phyloP scores from a whole-genome alignment of 345 rosid species.

The Fremontodendron californicum region DNA sequence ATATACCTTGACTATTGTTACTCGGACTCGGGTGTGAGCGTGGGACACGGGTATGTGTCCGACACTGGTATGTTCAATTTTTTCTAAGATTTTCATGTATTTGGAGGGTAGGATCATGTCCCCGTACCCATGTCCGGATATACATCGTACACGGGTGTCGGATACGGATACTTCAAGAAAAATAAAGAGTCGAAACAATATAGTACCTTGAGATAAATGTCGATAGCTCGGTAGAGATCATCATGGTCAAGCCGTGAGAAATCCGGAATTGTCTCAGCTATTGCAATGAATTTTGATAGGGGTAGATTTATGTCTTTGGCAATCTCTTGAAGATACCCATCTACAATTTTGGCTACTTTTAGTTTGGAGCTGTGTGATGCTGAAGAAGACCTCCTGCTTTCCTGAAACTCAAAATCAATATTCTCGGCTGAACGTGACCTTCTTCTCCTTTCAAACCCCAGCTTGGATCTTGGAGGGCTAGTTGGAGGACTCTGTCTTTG shows the following conservation, averaged over 20 bases:
- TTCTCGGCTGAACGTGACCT: slow-evolving; percentile 91
- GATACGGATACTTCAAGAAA: too few species aligned
- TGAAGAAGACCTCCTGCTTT: slow-evolving; percentile 88
- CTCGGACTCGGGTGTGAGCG: too few species aligned
- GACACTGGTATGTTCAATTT: too few species aligned
- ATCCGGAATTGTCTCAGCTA: slow-evolving; percentile 74
- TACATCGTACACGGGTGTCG: too few species aligned
- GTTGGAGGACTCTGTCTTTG: slow-evolving; percentile 94
- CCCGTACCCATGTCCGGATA: too few species aligned
- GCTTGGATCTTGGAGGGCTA: slow-evolving; percentile 75
- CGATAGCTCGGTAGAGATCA: slow-evolving; percentile 92
- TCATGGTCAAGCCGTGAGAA: slow-evolving; percentile 86
- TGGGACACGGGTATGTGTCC: too few species aligned
- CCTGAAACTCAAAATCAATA: slow-evolving; percentile 72
- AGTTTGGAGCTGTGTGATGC: slow-evolving; percentile 92
- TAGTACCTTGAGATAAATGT: slow-evolving; percentile 98
- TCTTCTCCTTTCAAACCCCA: slow-evolving; percentile 73
- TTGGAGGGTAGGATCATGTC: too few species aligned
- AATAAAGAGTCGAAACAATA: too few species aligned
- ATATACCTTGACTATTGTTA: too few species aligned
- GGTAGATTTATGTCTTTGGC: slow-evolving; percentile 70
- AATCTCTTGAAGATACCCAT: slow-evolving; percentile 78
- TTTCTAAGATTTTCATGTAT: too few species aligned
- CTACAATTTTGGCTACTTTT: slow-evolving; percentile 89
- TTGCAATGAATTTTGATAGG: slow-evolving; percentile 65